Evolutionary conservation across 139 green algal genomes (phyloP), one percentile per base, ranked within the genome.

Genomic region (Nannochloris sp.): DNA sequence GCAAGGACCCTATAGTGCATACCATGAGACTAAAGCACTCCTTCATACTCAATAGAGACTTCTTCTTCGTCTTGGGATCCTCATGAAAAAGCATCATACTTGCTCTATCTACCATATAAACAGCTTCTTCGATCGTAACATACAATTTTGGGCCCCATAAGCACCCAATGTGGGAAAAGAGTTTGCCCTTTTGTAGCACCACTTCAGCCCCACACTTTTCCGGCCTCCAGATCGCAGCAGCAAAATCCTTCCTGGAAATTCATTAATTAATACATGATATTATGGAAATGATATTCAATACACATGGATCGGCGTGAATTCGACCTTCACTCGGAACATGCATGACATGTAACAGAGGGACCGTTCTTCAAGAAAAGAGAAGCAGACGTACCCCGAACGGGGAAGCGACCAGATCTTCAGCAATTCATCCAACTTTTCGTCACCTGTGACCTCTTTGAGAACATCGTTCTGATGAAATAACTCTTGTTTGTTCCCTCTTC

Each of bases 61-160:
- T 10, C 19, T n/a, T 19, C 29, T 27, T 9, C 16, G 5, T 29
- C 19, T 9, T 19, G 15, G 15, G 12, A 24, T 27, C 29, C 21
- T 72, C 70, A 48, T 68, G 23, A 29, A 78, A 73, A 18, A 78
- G 50, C 19, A 78, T 34, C 60, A 78, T 53, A 53, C 69, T 78
- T 51, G 65, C 65, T 15, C 71, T 68, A 60, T 78, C 71, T 16
- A 73, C 48, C 8, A 66, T 48, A 54, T 66, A 53, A 3, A 24
- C 10, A 44, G 43, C 59, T 54, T 78, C 71, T 61, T 78, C 71
- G 5, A 61, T 54, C 37, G 44, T 50, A 36, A 78, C 65, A 56
- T 58, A 78, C 3, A 70, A 36, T 48, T 65, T 68, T 24, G 9
- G 53, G 27, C 71, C 65, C 5, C 43, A 44, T 2, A 36, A 43